Conservation (phyloP, 495 filamentous ascomycete species). For the Trypethelium eluteriae region DNA sequence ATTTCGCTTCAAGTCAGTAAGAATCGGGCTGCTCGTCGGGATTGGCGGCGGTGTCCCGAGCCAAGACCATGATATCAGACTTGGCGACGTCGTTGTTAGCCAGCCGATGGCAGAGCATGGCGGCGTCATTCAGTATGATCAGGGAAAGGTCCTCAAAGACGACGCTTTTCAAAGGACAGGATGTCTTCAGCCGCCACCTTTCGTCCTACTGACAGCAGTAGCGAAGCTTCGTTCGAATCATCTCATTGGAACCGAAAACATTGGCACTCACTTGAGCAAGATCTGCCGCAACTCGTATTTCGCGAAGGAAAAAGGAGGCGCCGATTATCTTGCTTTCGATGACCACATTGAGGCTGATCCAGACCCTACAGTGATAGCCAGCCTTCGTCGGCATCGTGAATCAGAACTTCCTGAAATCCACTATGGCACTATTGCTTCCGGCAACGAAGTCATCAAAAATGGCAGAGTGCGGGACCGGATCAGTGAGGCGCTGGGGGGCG, state of each 20-base stretch:
- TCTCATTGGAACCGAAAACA: background rate
- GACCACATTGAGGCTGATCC: background rate
- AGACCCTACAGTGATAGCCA: no score
- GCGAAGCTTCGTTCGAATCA: background rate
- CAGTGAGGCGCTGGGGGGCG: background rate
- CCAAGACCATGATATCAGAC: background rate
- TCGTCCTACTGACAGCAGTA: background rate
- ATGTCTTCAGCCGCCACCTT: background rate
- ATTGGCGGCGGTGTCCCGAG: no score
- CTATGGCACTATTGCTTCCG: slow-evolving; percentile 39
- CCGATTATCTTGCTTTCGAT: background rate
- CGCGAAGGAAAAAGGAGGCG: background rate
- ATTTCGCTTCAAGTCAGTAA: no score
- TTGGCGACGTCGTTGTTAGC: background rate
- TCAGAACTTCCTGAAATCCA: slow-evolving; percentile 23
- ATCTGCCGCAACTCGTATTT: background rate
- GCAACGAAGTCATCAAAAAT: slow-evolving; percentile 32
- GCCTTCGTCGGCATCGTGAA: no score
- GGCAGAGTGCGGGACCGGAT: slow-evolving; percentile 19
- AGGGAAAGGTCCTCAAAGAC: background rate
- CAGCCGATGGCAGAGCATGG: background rate
- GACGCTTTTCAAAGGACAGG: background rate
- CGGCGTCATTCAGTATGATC: background rate
- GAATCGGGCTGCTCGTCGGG: no score
- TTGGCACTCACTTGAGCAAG: background rate